These are phyloP conservation scores for Schwanniomyces yamadae DNA, from an alignment of 805 yeast genomes.

Conservation along the genomic window DNA sequence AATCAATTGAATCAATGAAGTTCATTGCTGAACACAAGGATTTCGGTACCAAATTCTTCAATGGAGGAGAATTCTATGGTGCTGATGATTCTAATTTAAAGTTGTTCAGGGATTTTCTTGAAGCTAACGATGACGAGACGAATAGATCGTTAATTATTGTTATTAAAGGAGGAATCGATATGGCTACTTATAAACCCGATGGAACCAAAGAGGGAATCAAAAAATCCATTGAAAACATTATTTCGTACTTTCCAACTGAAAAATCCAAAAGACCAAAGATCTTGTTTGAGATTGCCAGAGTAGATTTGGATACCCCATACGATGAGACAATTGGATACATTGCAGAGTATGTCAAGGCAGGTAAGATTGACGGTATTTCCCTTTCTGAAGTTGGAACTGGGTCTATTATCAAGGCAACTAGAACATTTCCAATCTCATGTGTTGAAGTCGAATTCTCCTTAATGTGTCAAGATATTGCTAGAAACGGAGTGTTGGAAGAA, in stretches of 20 bases:
- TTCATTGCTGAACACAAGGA: slow-evolving; percentile 42
- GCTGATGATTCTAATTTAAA: slow-evolving; percentile 49
- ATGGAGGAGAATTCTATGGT: slow-evolving; percentile 83
- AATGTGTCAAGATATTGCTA: slow-evolving; percentile 58
- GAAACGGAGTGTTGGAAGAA: slow-evolving; percentile 61
- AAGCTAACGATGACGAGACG: slow-evolving; percentile 47
- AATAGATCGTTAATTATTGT: slow-evolving; percentile 54
- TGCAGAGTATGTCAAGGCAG: slow-evolving; percentile 58
- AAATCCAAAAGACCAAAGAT: slow-evolving; percentile 32
- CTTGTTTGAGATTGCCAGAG: slow-evolving; percentile 71
- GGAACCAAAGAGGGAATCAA: slow-evolving; percentile 49
- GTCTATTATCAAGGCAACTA: slow-evolving; percentile 58
- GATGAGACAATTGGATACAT: slow-evolving; percentile 60
- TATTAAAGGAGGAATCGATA: slow-evolving; percentile 65
- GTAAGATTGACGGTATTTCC: slow-evolving; percentile 68
- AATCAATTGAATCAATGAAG: slow-evolving; percentile 54
- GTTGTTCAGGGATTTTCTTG: slow-evolving; percentile 57
- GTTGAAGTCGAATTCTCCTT: slow-evolving; percentile 82
- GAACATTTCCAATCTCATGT: slow-evolving; percentile 56
- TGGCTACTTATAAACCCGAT: slow-evolving; percentile 41
- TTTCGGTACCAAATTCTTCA: slow-evolving; percentile 53
- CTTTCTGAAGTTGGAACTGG: slow-evolving; percentile 69
- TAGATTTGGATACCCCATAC: slow-evolving; percentile 55
- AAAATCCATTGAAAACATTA: slow-evolving; percentile 47
- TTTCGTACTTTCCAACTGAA: slow-evolving; percentile 26